Evolutionary conservation across 2,329 filamentous ascomycete genomes (phyloP).

Genomic region (Aureobasidium mangrovei): DNA sequence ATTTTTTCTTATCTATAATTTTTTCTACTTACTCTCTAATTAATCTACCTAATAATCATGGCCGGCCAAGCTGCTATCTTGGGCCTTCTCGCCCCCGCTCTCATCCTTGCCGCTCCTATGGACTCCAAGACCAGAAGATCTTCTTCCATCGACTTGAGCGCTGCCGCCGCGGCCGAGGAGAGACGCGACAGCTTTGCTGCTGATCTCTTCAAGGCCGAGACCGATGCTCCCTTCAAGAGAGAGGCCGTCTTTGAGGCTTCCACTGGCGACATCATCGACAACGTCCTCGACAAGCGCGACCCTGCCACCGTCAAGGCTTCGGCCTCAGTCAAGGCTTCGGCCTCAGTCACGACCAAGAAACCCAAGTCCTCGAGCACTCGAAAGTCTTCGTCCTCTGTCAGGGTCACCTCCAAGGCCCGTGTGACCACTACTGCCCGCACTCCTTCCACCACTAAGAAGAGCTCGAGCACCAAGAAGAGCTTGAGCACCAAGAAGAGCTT

Average conservation of each 20-base stretch:
- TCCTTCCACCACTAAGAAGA: background rate
- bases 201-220: background rate
- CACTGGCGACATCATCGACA: background rate
- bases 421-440: too few relatives aligned
- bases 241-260: background rate
- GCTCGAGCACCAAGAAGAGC: background rate
- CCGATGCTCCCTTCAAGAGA: background rate
- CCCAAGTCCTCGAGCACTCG: background rate
- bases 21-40: background rate
- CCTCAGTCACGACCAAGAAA: background rate
- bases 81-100: constrained; percentile 4
- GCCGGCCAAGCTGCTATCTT: constrained; percentile 5
- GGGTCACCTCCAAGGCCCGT: too few relatives aligned
- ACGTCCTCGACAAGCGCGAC: constrained; percentile 1
- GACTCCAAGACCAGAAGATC: background rate
- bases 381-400: too few relatives aligned
- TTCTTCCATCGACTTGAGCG: background rate
- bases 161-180: background rate
- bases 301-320: background rate
- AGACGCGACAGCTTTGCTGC: background rate
- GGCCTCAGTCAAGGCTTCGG: background rate
- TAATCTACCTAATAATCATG: background rate
- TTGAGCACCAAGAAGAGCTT: background rate
- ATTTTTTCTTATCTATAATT: background rate
- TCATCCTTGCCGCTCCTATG: constrained; percentile 9